These are phyloP conservation scores for Neurospora sp. DNA, from an alignment of 495 filamentous ascomycete genomes.

Conservation along the genomic window DNA sequence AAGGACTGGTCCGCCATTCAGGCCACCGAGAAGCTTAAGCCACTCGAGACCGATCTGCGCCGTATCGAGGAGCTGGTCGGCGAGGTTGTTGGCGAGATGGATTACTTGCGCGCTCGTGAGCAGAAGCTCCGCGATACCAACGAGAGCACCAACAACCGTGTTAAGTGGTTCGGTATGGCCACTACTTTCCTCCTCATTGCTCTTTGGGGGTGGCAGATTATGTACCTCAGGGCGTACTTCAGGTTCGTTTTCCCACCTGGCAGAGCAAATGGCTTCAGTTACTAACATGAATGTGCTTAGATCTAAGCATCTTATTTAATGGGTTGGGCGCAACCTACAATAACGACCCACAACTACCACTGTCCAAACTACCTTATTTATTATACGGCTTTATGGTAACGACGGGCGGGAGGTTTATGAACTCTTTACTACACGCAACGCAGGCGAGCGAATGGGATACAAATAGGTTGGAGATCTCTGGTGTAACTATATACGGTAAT, in stretches of 20 bases:
- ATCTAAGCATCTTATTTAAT: constrained; percentile 80
- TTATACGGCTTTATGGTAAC: constrained; percentile 8
- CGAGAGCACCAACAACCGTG: constrained; percentile 97
- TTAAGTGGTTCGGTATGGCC: constrained; percentile 95
- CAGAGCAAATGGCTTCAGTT: constrained; percentile 12
- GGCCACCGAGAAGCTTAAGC: constrained; percentile 94
- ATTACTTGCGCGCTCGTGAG: constrained; percentile 82
- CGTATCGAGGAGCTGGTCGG: constrained; percentile 80
- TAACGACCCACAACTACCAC: background rate
- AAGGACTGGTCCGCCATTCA: constrained; percentile 98
- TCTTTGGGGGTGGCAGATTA: constrained; percentile 91
- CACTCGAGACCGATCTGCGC: constrained; percentile 88
- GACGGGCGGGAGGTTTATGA: constrained; percentile 7
- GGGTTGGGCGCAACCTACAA: background rate
- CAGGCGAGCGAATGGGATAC: constrained; percentile 13
- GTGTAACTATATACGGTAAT: background rate
- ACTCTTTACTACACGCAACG: constrained; percentile 12
- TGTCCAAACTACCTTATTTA: background rate
- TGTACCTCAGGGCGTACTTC: constrained; percentile 97
- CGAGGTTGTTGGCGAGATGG: constrained; percentile 80
- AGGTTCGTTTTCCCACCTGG: constrained; percentile 38
- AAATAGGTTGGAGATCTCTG: background rate
- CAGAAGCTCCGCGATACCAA: constrained; percentile 97
- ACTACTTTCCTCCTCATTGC: constrained; percentile 90
- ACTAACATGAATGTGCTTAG: constrained; percentile 4